These are phyloP conservation scores for Calvatia gigantea DNA, from an alignment of 768 basidiomycete genomes.

Conservation along the genomic window DNA sequence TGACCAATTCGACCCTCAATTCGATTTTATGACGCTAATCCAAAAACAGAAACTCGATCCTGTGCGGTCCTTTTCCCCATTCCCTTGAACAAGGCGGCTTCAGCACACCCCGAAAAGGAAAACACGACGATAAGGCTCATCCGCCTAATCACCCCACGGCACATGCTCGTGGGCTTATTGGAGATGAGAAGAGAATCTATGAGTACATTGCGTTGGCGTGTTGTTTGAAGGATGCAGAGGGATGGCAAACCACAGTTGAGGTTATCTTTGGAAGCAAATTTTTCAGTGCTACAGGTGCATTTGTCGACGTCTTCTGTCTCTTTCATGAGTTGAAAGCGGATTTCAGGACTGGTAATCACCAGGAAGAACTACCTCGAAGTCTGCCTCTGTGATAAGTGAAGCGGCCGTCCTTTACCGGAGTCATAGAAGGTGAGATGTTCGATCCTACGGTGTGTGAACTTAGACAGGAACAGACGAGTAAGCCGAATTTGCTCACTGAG, in stretches of 20 bases:
- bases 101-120: constrained; percentile 77
- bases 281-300: constrained; percentile 78
- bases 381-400: constrained; percentile 96
- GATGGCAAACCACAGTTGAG: constrained; percentile 87
- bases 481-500: constrained; percentile 85
- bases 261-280: constrained; percentile 82
- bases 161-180: constrained; percentile 71
- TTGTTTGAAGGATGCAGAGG: constrained; percentile 92
- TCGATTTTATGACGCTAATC: constrained; percentile 86
- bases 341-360: constrained; percentile 73
- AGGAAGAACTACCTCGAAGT: constrained; percentile 91
- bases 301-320: background rate
- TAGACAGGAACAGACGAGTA: constrained; percentile 76
- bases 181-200: constrained; percentile 91
- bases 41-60: constrained; percentile 81
- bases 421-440: constrained; percentile 81
- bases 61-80: constrained; percentile 86
- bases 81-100: constrained; percentile 59
- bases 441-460: constrained; percentile 81
- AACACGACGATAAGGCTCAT: constrained; percentile 98
- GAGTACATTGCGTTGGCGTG: constrained; percentile 90
- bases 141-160: constrained; percentile 98
- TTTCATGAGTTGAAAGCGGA: background rate
- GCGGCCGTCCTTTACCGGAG: constrained; percentile 72
- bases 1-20: constrained; percentile 92